phyloP scores from a whole-genome alignment of 805 yeast genomes.

The Zygosaccharomyces siamensis region DNA sequence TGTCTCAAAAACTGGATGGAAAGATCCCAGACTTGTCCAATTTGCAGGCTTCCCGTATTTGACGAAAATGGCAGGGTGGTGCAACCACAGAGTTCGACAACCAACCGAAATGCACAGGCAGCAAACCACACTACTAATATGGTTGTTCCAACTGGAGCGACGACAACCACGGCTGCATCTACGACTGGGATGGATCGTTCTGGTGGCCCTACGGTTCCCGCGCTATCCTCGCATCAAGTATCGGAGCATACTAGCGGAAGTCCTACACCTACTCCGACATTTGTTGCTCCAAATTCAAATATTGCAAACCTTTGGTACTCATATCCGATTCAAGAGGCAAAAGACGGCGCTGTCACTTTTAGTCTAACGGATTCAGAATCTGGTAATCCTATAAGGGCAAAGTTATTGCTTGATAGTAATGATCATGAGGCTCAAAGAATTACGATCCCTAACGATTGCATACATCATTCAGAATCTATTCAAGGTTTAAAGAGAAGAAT shows the following conservation, averaged over 20 bases:
- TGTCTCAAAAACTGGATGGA: conserved; percentile 92
- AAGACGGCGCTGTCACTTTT: conserved; percentile 10
- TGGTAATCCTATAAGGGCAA: conserved; percentile 7
- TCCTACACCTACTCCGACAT: not conserved
- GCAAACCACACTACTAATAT: not conserved
- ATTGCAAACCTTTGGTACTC: conserved; percentile 15
- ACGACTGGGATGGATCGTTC: not conserved
- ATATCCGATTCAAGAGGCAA: conserved; percentile 15
- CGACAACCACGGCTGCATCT: not conserved
- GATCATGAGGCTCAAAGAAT: conserved; percentile 5
- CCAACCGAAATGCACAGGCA: conserved; percentile 2
- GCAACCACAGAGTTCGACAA: conserved; percentile 8
- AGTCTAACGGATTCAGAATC: conserved; percentile 6
- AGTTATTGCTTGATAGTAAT: conserved; percentile 8
- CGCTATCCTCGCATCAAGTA: not conserved
- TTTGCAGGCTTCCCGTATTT: conserved; percentile 73
- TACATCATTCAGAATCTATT: conserved; percentile 10
- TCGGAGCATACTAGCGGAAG: not conserved
- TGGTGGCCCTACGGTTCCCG: not conserved
- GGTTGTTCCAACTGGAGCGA: not conserved
- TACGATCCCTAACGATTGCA: conserved; percentile 12
- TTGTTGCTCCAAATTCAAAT: not conserved
- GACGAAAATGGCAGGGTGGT: conserved; percentile 30
- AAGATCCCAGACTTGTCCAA: conserved; percentile 88
- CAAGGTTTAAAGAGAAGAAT: conserved; percentile 21